Evolutionary conservation across 139 green algal genomes (phyloP), one percentile per base, ranked within the genome.

Genomic region (Spirogloea muscicola): DNA sequence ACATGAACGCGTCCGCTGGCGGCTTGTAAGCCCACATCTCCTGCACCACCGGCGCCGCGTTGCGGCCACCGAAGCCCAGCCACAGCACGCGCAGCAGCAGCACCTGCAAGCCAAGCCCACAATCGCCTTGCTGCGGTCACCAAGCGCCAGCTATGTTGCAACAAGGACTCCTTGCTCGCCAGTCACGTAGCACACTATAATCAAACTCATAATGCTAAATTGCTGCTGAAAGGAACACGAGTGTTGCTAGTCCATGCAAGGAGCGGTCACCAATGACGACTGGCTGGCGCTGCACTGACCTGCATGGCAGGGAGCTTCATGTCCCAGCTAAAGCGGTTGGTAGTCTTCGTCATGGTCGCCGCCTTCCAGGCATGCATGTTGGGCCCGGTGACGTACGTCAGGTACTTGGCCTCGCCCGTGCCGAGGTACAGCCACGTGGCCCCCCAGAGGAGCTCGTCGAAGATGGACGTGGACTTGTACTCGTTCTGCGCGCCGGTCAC

Each of bases 301-400:
- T 72, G 37, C 0, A 31, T 40, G 63, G 29, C 63, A 3, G 63
- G 38, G 48, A 39, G 33, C 18, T 72, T 72, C 38, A 33, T 31
- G 63, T 72, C 63, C 63, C 63, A 72, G 48, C 63, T 72, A 10
- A 72, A 72, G 38, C 67, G 38, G 7, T 27, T 60, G 49, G 49
- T 27, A 29, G 16, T 2, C 49, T 60, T 6, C 16, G 49, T n/a
- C n/a, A n/a, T n/a, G n/a, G n/a, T n/a, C n/a, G n/a, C 13, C 49
- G 49, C 31, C 49, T 29, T 29, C 18, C 34, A 29, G 5, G 34
- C 27, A 27, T 60, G 49, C 49, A 37, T 29, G 49, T 72, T 64
- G 2, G 13, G 52, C 21, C 5, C 49, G 25, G 44, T 64, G 29
- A 72, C 6, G n/a, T 72, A 72, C 9, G 29, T 31, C 6, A 72